Conservation (phyloP, 2,329 filamentous ascomycete species). For the Diaporthe vaccinii region DNA sequence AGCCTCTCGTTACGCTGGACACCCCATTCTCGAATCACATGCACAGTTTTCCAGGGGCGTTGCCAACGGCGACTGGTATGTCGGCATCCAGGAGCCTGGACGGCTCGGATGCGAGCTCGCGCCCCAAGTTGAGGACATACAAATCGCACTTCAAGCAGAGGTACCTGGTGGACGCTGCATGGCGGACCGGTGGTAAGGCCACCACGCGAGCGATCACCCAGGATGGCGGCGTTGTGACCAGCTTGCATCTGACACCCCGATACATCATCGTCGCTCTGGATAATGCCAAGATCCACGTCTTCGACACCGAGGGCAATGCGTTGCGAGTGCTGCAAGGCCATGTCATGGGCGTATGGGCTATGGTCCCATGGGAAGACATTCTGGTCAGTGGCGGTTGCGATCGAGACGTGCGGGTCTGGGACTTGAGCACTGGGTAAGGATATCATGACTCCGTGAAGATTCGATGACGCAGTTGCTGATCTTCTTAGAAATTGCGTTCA, state of each 20-base stretch:
- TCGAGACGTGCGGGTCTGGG: conserved; percentile 96
- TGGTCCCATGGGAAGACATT: conserved; percentile 97
- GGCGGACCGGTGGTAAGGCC: conserved; percentile 90
- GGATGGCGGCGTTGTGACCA: conserved; percentile 97
- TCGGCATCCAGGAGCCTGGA: conserved; percentile 69
- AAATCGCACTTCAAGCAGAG: conserved; percentile 98
- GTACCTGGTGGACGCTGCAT: conserved; percentile 97
- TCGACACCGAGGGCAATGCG: conserved; percentile 89
- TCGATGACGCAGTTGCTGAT: conserved; percentile 46
- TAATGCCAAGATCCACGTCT: conserved; percentile 98
- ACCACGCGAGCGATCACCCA: conserved; percentile 91
- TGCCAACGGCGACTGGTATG: conserved; percentile 53
- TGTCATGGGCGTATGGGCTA: conserved; percentile 99
- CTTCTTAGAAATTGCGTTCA: conserved; percentile 76
- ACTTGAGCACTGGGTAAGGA: conserved; percentile 88
- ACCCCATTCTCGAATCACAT: conserved; percentile 49
- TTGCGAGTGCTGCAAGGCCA: conserved; percentile 93
- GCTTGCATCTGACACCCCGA: conserved; percentile 91
- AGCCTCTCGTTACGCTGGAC: conserved; percentile 53
- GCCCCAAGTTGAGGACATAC: conserved; percentile 84
- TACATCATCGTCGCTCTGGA: conserved; percentile 98
- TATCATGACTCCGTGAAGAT: background rate
- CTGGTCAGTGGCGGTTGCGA: conserved; percentile 97
- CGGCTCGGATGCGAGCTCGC: conserved; percentile 55
- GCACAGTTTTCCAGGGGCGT: conserved; percentile 59